Evolutionary conservation across 1,284 basidiomycete genomes (phyloP).

Genomic region (Cryptococcus jaspeensis): DNA sequence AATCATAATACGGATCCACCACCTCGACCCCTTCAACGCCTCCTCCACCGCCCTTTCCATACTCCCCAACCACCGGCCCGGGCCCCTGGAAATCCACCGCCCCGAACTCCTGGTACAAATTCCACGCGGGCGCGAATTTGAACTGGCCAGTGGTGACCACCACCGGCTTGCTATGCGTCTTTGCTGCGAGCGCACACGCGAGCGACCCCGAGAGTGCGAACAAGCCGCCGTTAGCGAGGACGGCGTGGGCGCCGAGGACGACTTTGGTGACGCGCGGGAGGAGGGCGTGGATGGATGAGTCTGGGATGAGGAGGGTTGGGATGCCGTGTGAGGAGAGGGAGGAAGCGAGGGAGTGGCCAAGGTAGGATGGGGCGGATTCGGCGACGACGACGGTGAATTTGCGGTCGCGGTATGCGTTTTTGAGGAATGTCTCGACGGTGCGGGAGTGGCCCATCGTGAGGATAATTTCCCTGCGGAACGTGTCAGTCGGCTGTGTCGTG

Average conservation of each 20-base stretch:
- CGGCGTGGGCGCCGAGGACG: slow-evolving; percentile 86
- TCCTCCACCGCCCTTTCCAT: slow-evolving; percentile 59
- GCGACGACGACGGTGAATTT: slow-evolving; percentile 97
- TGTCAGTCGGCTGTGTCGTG: background rate
- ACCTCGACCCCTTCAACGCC: slow-evolving; percentile 84
- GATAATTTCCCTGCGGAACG: slow-evolving; percentile 76
- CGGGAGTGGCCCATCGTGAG: slow-evolving; percentile 90
- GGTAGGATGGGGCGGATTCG: slow-evolving; percentile 87
- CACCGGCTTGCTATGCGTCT: slow-evolving; percentile 86
- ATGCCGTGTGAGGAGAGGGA: slow-evolving; percentile 75
- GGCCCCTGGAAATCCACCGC: slow-evolving; percentile 87
- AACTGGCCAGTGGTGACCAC: slow-evolving; percentile 94
- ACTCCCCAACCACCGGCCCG: slow-evolving; percentile 67
- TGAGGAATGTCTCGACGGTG: slow-evolving; percentile 92
- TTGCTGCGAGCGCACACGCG: slow-evolving; percentile 83
- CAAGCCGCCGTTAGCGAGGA: slow-evolving; percentile 94
- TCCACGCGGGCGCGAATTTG: slow-evolving; percentile 93
- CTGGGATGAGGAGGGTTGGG: slow-evolving; percentile 91
- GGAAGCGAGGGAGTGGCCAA: slow-evolving; percentile 80
- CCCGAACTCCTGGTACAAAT: slow-evolving; percentile 80
- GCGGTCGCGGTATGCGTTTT: slow-evolving; percentile 81
- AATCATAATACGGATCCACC: slow-evolving; percentile 89
- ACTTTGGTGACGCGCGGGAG: slow-evolving; percentile 98
- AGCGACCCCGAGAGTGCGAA: slow-evolving; percentile 84
- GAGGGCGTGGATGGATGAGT: slow-evolving; percentile 89